These are phyloP conservation scores for Tuber brumale DNA, from an alignment of 495 filamentous ascomycete genomes.

Conservation along the genomic window DNA sequence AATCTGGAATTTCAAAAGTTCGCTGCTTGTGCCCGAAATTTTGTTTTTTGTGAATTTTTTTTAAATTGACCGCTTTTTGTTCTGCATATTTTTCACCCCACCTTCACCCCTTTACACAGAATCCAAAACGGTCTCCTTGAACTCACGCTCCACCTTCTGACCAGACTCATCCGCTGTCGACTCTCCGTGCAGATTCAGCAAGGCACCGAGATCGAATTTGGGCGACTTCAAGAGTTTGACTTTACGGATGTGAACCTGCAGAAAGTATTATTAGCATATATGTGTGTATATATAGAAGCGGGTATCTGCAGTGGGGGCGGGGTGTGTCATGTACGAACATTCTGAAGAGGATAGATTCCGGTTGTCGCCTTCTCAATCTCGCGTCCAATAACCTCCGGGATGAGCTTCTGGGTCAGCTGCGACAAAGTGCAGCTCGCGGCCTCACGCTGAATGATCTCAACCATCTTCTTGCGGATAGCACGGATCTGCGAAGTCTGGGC, in stretches of 20 bases:
- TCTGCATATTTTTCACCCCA: constrained; percentile 45
- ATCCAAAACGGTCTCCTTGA: constrained; percentile 94
- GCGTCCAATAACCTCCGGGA: constrained; percentile 97
- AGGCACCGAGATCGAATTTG: constrained; percentile 96
- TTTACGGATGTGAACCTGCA: constrained; percentile 97
- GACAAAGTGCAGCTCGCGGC: constrained; percentile 85
- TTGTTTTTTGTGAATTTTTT: constrained; percentile 40
- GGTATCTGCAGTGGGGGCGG: constrained; percentile 4
- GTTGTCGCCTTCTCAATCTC: constrained; percentile 99
- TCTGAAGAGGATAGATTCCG: constrained; percentile 98
- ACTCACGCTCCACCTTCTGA: constrained; percentile 97
- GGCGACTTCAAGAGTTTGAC: constrained; percentile 96
- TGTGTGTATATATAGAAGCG: constrained; percentile 6
- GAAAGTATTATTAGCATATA: constrained; percentile 26
- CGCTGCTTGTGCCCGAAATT: background rate
- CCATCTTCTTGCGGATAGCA: constrained; percentile 98
- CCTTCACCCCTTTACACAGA: constrained; percentile 59
- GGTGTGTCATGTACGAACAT: constrained; percentile 56
- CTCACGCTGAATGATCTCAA: constrained; percentile 95
- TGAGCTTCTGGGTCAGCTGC: constrained; percentile 94
- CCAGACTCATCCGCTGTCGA: constrained; percentile 91
- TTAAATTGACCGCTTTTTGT: constrained; percentile 41
- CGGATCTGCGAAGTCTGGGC: constrained; percentile 92
- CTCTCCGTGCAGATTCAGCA: constrained; percentile 94
- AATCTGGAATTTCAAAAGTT: background rate